phyloP scores from a whole-genome alignment of 208 protist species.

The Leishmania tarentolae region DNA sequence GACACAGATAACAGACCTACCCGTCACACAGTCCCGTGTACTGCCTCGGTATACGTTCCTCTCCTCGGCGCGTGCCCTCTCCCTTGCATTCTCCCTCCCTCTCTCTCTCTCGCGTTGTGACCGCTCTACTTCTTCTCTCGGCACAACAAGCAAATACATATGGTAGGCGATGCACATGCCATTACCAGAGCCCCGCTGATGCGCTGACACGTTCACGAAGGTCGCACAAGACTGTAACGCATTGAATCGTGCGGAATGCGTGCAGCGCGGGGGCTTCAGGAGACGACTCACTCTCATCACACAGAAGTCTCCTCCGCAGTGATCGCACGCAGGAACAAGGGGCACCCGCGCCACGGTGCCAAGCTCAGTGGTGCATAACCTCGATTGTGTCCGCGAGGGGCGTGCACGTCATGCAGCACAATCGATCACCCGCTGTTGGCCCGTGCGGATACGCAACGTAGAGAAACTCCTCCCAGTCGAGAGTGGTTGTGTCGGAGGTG shows the following conservation, averaged over 20 bases:
- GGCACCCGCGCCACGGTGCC: not conserved
- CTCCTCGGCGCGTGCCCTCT: not conserved
- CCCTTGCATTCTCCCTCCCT: too few relatives aligned
- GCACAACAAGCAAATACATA: not conserved
- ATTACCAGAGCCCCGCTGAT: not conserved
- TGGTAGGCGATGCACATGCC: not conserved
- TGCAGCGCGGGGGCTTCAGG: not conserved
- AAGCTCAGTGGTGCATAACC: slow-evolving; percentile 28
- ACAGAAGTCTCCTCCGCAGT: not conserved
- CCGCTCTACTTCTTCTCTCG: not conserved
- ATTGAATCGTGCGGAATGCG: not conserved
- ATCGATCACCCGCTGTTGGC: slow-evolving; percentile 24
- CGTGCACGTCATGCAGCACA: slow-evolving; percentile 20
- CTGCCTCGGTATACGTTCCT: not conserved
- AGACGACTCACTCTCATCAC: not conserved
- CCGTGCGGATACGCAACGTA: slow-evolving; percentile 56
- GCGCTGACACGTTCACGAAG: not conserved
- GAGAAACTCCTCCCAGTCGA: slow-evolving; percentile 85
- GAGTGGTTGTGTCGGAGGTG: slow-evolving; percentile 55
- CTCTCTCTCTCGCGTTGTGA: not conserved
- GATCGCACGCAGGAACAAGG: not conserved
- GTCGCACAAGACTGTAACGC: not conserved
- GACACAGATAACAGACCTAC: not conserved
- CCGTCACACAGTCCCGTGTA: not conserved
- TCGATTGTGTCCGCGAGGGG: slow-evolving; percentile 18